Conservation (phyloP, 495 filamentous ascomycete genomes). For the Penicillium odoratum region DNA sequence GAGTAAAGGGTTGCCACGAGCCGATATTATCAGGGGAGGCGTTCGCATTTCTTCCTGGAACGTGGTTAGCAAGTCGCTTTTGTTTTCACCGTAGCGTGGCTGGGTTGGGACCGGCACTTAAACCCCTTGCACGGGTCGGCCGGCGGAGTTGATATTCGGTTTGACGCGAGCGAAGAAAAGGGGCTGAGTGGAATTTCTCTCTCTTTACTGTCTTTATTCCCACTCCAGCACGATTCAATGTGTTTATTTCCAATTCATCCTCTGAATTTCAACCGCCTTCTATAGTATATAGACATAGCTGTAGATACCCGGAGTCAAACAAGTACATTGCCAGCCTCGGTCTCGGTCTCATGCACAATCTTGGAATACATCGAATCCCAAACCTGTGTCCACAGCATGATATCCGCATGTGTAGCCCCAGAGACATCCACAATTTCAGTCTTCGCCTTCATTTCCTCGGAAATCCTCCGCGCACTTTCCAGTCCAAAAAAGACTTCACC, state of each 20-base stretch:
- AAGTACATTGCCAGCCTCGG: no score
- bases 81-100: constrained; percentile 41
- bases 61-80: constrained; percentile 44
- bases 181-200: constrained; percentile 52
- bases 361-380: constrained; percentile 6
- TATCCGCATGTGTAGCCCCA: constrained; percentile 7
- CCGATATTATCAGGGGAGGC: constrained; percentile 31
- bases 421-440: constrained; percentile 6
- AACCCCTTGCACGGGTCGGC: constrained; percentile 41
- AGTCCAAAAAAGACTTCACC: constrained; percentile 11
- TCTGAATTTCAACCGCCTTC: constrained; percentile 7
- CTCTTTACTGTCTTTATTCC: constrained; percentile 52
- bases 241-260: constrained; percentile 38
- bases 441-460: constrained; percentile 1
- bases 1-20: constrained; percentile 18
- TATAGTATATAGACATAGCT: neutral
- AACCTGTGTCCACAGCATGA: constrained; percentile 15
- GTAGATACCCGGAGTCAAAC: neutral
- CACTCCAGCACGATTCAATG: constrained; percentile 52
- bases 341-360: neutral
- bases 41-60: constrained; percentile 43
- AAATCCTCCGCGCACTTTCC: neutral
- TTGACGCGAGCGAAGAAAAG: constrained; percentile 45
- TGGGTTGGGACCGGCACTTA: constrained; percentile 42
- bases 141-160: constrained; percentile 55